Conservation (phyloP, 495 filamentous ascomycete species). For the Apodospora peruviana region DNA sequence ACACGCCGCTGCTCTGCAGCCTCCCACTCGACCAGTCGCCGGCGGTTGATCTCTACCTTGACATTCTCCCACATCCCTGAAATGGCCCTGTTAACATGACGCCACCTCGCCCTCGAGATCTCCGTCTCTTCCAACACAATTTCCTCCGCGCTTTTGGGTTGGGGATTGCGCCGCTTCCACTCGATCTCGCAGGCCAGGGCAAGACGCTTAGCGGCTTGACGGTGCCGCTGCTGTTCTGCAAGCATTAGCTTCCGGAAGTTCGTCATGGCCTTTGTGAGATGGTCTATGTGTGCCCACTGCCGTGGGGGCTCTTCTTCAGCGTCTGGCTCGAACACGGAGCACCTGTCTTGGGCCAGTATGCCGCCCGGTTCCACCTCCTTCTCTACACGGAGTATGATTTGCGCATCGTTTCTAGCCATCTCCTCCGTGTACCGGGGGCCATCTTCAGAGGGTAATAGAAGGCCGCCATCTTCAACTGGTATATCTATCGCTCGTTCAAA, state of each 20-base stretch:
- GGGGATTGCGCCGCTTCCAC: conserved; percentile 61
- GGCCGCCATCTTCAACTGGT: conserved; percentile 43
- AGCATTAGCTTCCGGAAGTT: conserved; percentile 74
- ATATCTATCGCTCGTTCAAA: conserved; percentile 38
- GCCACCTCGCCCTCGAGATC: conserved; percentile 51
- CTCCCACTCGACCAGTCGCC: conserved; percentile 71
- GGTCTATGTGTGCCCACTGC: conserved; percentile 80
- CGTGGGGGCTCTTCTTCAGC: conserved; percentile 66
- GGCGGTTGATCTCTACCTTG: conserved; percentile 65
- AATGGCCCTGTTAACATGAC: conserved; percentile 63
- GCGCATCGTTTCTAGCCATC: conserved; percentile 46
- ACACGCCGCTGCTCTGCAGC: conserved; percentile 76
- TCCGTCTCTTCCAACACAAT: conserved; percentile 52
- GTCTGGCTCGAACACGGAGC: conserved; percentile 72
- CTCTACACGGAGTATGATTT: conserved; percentile 55
- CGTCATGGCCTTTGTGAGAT: conserved; percentile 73
- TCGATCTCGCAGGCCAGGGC: conserved; percentile 55
- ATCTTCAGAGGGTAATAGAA: conserved; percentile 49
- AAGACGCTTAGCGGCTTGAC: conserved; percentile 56
- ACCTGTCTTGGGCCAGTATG: conserved; percentile 62
- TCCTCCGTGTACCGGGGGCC: conserved; percentile 46
- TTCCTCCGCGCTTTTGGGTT: conserved; percentile 67
- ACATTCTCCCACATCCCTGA: conserved; percentile 75
- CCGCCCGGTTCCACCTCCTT: conserved; percentile 69
- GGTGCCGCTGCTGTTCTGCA: conserved; percentile 70